A percentile compares a stretch with the other conserved stretches of the same genome.
Evolutionary conservation across 192 early-diverging fungal species (phyloP).

Genomic region (Endogone sp.): DNA sequence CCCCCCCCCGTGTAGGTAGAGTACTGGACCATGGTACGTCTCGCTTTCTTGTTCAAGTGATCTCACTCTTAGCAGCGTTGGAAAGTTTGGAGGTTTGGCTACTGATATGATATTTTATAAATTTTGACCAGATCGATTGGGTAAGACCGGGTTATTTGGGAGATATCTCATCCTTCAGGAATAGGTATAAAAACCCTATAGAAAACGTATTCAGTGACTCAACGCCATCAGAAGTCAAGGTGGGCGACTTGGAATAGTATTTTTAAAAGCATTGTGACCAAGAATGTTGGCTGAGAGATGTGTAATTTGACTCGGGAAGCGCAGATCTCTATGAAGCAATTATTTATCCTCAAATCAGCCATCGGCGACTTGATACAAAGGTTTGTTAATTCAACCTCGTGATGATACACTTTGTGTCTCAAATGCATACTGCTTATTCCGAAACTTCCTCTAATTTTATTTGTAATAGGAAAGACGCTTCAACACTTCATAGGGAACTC

Average conservation of each 20-base stretch:
- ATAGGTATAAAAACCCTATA: slow-evolving; percentile 58
- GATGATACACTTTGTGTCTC: neutral
- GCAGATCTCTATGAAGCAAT: slow-evolving; percentile 13
- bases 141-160: slow-evolving; percentile 62
- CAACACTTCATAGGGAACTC: slow-evolving; percentile 49
- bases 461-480: slow-evolving; percentile 39
- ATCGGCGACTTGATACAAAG: slow-evolving; percentile 60
- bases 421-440: too few relatives aligned
- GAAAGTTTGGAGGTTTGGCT: neutral
- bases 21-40: too few relatives aligned
- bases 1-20: too few relatives aligned
- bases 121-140: slow-evolving; percentile 79
- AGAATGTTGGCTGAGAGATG: too few relatives aligned
- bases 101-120: neutral
- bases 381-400: slow-evolving; percentile 1
- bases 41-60: neutral
- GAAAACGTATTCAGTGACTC: slow-evolving; percentile 54
- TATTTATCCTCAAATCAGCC: slow-evolving; percentile 62
- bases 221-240: slow-evolving; percentile 7
- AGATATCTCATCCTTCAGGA: slow-evolving; percentile 44
- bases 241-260: too few relatives aligned
- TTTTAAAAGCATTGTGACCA: too few relatives aligned
- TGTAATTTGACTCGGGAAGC: neutral
- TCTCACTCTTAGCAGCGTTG: neutral
- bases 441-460: neutral